Base-by-base conservation (phyloP, 306 rosid species). In the Cicer arietinum region DNA sequence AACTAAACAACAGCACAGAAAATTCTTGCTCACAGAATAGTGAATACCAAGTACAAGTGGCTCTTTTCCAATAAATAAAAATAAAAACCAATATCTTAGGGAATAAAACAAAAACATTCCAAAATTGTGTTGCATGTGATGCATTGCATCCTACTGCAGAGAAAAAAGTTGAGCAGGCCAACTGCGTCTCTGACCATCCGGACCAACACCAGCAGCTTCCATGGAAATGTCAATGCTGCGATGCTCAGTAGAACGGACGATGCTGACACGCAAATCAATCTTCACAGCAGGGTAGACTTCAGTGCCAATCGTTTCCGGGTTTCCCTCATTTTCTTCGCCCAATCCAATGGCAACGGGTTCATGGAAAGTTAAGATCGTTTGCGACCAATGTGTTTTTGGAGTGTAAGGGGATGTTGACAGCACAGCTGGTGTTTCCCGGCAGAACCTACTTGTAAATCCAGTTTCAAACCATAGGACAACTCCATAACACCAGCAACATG, bases 191-290 rank as follows among this genome's bases (percentile, higher is more conserved):
- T 67, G 83, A 67, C 91, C 90, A 69, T 86, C 87, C 25, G 76
- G n/a, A 18, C 80, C 86, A 62, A 90, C 78, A 18, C 90, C 95
- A 13, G 71, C 18, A 48, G 87, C 85, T 88, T 94, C 99, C 22
- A 94, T 70, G 71, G 99, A 92, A 79, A 94, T 92, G 85, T 94
- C 99, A 45, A 94, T 86, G 86, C 88, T 89, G 66, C 97, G 95
- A 80, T 91, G 99, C 77, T 90, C 90, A 0, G 86, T 70, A 7
- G 97, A 90, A 11, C 95, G 95, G 6, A 70, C 99, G 71, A 94
- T 90, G 90, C 96, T 94, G 35, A 94, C 65, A 5, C 95, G 90
- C 85, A 92, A 53, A 84, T 82, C 89, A 73, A 92, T 84, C 76
- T 78, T 86, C 0, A 11, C 74, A 37, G 95, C 95, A 35, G 96